phyloP scores from a whole-genome alignment of 345 rosid species.

The Bruguiera sexangula region DNA sequence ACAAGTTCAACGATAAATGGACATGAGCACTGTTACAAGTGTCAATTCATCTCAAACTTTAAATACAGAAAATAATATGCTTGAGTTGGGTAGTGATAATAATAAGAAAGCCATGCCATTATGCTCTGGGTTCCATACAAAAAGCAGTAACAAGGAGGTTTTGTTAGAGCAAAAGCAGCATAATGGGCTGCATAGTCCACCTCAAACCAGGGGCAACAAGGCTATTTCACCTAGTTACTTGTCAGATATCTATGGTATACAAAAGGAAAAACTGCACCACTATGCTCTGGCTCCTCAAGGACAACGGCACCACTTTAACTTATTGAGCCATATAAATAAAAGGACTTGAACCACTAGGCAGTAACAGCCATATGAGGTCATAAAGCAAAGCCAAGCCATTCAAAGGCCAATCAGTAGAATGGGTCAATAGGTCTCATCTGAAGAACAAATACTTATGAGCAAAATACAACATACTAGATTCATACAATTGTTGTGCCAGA shows the following conservation, averaged over 20 bases:
- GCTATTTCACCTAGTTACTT: background rate
- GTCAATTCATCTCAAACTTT: no score
- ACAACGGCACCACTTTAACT: background rate
- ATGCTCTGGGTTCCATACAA: background rate
- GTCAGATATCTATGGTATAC: no score
- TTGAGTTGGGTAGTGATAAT: background rate
- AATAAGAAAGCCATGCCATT: background rate
- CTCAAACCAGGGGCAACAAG: background rate
- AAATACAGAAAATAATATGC: no score
- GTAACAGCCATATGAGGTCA: background rate
- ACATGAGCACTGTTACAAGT: no score
- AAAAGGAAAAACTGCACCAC: no score
- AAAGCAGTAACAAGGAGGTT: background rate
- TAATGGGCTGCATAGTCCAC: background rate
- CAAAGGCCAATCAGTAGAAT: no score
- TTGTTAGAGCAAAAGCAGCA: conserved; percentile 3
- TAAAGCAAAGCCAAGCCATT: background rate
- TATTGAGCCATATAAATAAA: background rate
- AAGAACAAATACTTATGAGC: no score
- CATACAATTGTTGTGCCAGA: no score
- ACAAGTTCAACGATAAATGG: no score
- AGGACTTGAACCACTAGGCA: background rate
- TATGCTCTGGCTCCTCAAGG: background rate
- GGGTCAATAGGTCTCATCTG: no score
- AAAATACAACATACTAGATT: no score